Conservation (phyloP, 2,329 filamentous ascomycete genomes). For the Exophiala sp. region DNA sequence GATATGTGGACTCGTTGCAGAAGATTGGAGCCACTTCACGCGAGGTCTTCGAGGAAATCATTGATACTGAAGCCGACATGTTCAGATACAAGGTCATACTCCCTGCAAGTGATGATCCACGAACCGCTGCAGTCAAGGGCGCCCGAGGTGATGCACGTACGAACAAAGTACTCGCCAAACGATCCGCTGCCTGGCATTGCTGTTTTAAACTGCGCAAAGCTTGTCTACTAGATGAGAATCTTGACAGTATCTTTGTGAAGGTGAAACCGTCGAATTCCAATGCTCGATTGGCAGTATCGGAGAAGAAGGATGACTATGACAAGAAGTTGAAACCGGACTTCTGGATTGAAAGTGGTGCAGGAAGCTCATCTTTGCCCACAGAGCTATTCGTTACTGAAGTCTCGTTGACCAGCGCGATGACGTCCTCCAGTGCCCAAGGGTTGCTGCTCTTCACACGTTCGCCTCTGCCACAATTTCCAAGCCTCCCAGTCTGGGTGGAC, state of each 20-base stretch:
- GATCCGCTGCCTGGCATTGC: slow-evolving; percentile 81
- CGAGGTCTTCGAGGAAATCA: slow-evolving; percentile 40
- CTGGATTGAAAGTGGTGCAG: slow-evolving; percentile 52
- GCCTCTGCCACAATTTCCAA: slow-evolving; percentile 61
- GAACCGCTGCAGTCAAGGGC: slow-evolving; percentile 62
- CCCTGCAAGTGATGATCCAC: slow-evolving; percentile 52
- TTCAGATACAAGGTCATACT: slow-evolving; percentile 77
- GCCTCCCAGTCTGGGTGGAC: slow-evolving; percentile 70
- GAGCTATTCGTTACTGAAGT: slow-evolving; percentile 17
- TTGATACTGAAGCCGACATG: slow-evolving; percentile 41
- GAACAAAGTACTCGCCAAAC: slow-evolving; percentile 76
- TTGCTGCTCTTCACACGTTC: slow-evolving; percentile 69
- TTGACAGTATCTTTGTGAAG: slow-evolving; percentile 71
- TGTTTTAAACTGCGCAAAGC: slow-evolving; percentile 67
- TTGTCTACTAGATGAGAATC: slow-evolving; percentile 66
- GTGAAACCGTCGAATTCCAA: slow-evolving; percentile 79
- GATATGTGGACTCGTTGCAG: slow-evolving; percentile 32
- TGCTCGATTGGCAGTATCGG: slow-evolving; percentile 74
- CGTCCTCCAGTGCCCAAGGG: slow-evolving; percentile 37
- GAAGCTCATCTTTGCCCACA: slow-evolving; percentile 1
- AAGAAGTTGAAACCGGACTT: slow-evolving; percentile 76
- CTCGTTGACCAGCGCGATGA: slow-evolving; percentile 1
- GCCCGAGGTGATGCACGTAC: slow-evolving; percentile 60
- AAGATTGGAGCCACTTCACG: slow-evolving; percentile 47
- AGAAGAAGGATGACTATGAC: slow-evolving; percentile 66